Conservation (phyloP, 768 basidiomycete genomes). For the Botryobasidium botryosum region DNA sequence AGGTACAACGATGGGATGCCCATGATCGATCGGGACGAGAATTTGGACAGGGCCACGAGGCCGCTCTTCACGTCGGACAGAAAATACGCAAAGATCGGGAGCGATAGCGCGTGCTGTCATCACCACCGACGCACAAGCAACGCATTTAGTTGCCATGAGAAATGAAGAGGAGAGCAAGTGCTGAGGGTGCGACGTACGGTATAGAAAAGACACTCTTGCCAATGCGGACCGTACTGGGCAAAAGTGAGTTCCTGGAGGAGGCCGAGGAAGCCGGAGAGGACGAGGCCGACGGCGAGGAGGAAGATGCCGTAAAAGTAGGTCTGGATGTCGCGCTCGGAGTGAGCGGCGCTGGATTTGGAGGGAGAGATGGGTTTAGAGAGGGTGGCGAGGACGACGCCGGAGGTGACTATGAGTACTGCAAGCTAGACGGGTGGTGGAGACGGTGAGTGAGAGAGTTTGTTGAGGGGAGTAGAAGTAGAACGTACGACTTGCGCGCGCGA, state of each 20-base stretch:
- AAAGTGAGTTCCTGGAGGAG: conserved; percentile 66
- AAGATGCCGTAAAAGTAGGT: conserved; percentile 47
- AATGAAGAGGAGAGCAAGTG: neutral
- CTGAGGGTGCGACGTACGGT: conserved; percentile 30
- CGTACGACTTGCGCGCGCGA: conserved; percentile 42
- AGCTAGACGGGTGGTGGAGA: conserved; percentile 22
- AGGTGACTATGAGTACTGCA: conserved; percentile 48
- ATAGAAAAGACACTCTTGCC: conserved; percentile 77
- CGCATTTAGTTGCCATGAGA: neutral
- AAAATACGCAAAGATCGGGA: conserved; percentile 53
- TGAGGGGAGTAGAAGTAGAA: neutral
- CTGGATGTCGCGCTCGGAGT: conserved; percentile 18
- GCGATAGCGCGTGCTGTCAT: conserved; percentile 52
- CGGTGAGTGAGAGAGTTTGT: neutral
- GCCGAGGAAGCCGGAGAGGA: conserved; percentile 53
- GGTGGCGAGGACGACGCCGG: conserved; percentile 57
- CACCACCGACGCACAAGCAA: neutral
- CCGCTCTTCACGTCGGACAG: conserved; percentile 21
- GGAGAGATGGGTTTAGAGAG: conserved; percentile 35
- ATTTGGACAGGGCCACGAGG: no score
- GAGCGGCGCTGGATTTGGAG: neutral
- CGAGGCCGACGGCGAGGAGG: conserved; percentile 47
- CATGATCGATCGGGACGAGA: no score
- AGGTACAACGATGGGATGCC: conserved; percentile 29
- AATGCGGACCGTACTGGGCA: conserved; percentile 51